Evolutionary conservation across 345 rosid genomes (phyloP).

Genomic region (Gossypium ekmanianum): DNA sequence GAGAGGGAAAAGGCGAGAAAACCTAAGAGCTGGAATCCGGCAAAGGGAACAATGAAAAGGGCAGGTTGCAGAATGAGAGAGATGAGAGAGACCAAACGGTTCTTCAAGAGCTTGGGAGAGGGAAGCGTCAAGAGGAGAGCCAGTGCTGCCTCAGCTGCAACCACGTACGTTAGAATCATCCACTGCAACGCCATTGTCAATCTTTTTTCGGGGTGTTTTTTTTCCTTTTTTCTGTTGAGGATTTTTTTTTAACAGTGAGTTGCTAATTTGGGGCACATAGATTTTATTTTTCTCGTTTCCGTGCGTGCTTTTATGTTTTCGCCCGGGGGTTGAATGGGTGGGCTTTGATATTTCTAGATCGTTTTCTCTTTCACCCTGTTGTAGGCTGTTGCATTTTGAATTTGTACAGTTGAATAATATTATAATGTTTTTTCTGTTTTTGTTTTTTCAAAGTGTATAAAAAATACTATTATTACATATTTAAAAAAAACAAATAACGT

Average conservation of each 20-base stretch:
- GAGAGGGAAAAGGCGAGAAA: not conserved
- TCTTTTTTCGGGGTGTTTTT: not conserved
- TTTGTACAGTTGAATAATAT: too few species aligned
- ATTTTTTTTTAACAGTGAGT: not conserved
- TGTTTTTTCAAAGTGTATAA: too few species aligned
- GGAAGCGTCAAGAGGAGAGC: slow-evolving; percentile 55
- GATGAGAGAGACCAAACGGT: slow-evolving; percentile 47
- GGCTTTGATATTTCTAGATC: too few species aligned
- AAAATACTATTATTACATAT: too few species aligned
- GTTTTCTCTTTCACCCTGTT: too few species aligned
- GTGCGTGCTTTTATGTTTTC: too few species aligned
- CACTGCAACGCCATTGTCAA: slow-evolving; percentile 64
- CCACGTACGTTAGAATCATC: slow-evolving; percentile 58
- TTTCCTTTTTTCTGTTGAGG: not conserved
- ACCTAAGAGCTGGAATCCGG: slow-evolving; percentile 70
- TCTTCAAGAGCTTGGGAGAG: slow-evolving; percentile 51
- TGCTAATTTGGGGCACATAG: not conserved
- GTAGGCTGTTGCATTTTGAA: too few species aligned
- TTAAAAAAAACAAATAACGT: too few species aligned
- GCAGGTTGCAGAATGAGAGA: slow-evolving; percentile 58
- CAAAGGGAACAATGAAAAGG: slow-evolving; percentile 55
- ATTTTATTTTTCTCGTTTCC: too few species aligned
- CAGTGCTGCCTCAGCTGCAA: slow-evolving; percentile 53
- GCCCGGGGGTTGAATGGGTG: too few species aligned
- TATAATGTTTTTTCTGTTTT: too few species aligned